These are phyloP conservation scores for Wallacemonas sp. DNA, from an alignment of 208 protist genomes.

Conservation along the genomic window DNA sequence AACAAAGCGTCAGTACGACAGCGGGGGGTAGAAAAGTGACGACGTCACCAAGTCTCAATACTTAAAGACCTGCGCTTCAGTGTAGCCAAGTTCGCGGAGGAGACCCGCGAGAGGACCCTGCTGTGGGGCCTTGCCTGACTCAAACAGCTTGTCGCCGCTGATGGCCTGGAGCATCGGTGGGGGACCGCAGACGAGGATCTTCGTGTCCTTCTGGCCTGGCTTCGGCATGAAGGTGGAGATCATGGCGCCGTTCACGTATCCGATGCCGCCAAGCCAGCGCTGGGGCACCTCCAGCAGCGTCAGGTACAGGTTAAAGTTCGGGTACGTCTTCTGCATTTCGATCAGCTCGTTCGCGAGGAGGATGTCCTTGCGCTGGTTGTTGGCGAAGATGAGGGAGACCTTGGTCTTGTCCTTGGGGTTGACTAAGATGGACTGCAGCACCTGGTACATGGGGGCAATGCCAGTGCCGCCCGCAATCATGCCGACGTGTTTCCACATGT, in stretches of 20 bases:
- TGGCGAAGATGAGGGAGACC: conserved; percentile 88
- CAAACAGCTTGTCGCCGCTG: conserved; percentile 78
- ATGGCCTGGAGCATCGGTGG: conserved; percentile 87
- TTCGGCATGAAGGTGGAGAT: conserved; percentile 83
- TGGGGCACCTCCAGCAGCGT: conserved; percentile 78
- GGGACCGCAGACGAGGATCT: conserved; percentile 85
- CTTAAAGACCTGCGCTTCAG: conserved; percentile 83
- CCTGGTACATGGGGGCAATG: conserved; percentile 93
- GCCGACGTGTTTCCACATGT: conserved; percentile 87
- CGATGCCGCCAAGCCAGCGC: conserved; percentile 82
- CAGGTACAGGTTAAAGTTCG: conserved; percentile 90
- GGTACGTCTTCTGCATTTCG: conserved; percentile 69
- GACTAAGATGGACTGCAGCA: conserved; percentile 71
- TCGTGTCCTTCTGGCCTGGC: conserved; percentile 65
- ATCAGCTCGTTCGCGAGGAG: conserved; percentile 89
- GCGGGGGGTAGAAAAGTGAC: background rate
- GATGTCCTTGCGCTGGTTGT: conserved; percentile 91
- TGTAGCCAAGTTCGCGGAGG: conserved; percentile 77
- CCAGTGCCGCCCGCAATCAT: conserved; percentile 93
- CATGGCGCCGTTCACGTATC: conserved; percentile 77
- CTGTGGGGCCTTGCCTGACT: conserved; percentile 51
- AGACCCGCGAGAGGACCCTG: conserved; percentile 74
- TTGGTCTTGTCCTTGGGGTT: conserved; percentile 84
- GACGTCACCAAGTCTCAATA: conserved; percentile 38
- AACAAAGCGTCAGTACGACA: background rate